These are phyloP conservation scores for Cyberlindnera amylophila DNA, from an alignment of 805 yeast species.

Conservation along the genomic window DNA sequence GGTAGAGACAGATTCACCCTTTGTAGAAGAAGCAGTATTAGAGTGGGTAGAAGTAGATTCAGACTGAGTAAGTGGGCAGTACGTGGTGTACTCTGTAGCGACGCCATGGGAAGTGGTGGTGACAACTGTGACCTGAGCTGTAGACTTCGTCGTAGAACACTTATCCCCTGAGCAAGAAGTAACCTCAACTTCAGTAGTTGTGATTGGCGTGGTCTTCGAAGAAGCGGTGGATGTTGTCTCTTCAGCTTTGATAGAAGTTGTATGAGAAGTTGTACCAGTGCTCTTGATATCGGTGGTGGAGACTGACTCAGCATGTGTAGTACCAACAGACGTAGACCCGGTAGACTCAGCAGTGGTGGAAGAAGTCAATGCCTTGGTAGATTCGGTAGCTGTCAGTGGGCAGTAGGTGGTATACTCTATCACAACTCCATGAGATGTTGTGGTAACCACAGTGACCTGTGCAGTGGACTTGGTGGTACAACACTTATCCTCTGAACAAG, in stretches of 20 bases:
- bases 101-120: slow-evolving; percentile 24
- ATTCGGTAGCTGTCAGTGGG: slow-evolving; percentile 8
- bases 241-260: too few species aligned
- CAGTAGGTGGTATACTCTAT: slow-evolving; percentile 32
- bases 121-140: slow-evolving; percentile 16
- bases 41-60: not conserved
- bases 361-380: too few species aligned
- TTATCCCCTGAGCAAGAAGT: slow-evolving; percentile 11
- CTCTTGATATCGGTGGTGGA: too few species aligned
- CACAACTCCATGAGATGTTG: slow-evolving; percentile 27
- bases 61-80: slow-evolving; percentile 15
- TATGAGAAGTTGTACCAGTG: too few species aligned
- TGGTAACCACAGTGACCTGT: slow-evolving; percentile 14
- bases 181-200: slow-evolving; percentile 1
- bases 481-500: slow-evolving; percentile 13
- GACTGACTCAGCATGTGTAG: too few species aligned
- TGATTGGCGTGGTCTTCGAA: slow-evolving; percentile 4
- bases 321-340: too few species aligned
- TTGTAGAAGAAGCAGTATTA: not conserved
- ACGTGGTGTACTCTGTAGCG: slow-evolving; percentile 33
- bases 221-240: too few species aligned
- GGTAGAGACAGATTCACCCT: not conserved
- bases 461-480: slow-evolving; percentile 6
- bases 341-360: too few species aligned
- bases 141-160: slow-evolving; percentile 4